Base-by-base conservation (phyloP, 1,284 basidiomycete genomes). In the Cystobasidium slooffiae region DNA sequence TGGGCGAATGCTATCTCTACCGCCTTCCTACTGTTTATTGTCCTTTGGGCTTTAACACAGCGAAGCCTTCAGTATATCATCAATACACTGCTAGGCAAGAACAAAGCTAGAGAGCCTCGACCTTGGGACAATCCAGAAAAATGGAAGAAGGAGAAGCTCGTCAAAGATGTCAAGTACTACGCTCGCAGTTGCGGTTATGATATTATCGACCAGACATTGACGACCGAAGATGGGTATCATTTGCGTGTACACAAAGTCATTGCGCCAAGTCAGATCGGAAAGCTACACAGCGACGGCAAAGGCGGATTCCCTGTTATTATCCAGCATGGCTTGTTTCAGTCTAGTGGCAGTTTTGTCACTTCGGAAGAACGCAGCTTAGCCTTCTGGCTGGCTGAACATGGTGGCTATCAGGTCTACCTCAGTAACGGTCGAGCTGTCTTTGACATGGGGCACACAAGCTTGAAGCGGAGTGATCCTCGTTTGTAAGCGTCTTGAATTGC, bases 261-360 rank as follows among this genome's bases (percentile, higher is more conserved):
- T 68, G 84, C 86, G 76, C 85, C 85, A 18, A 77, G 84, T 82
- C 84, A 77, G 75, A 72, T 56, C 73, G 78, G 49, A 6, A 80
- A 81, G 74, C 80, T 80, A 22, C 82, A 82, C 47, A 75, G 82
- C 5, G 84, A 85, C 76, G 85, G 86, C 0, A 80, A 83, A 76
- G 83, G 85, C 24, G 86, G 86, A 0, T 88, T 85, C 81, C 87
- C 87, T 0, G 84, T 88, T n/a, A 81, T 88, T 12, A 85, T 88
- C 76, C 84, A 88, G 76, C 87, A 88, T 82, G 87, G 88, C 46
- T 82, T 88, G 5, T 88, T 88, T 81, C 88, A 88, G 81, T 86
- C 85, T 4, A 85, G 85, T n/a, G 88, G 88, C 6, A 86, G 84
- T 55, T 88, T 88, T 79, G 85, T 88, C 75, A 88, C 88, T 0